Conservation (phyloP, 2,329 filamentous ascomycete genomes). For the Neurospora sp. region DNA sequence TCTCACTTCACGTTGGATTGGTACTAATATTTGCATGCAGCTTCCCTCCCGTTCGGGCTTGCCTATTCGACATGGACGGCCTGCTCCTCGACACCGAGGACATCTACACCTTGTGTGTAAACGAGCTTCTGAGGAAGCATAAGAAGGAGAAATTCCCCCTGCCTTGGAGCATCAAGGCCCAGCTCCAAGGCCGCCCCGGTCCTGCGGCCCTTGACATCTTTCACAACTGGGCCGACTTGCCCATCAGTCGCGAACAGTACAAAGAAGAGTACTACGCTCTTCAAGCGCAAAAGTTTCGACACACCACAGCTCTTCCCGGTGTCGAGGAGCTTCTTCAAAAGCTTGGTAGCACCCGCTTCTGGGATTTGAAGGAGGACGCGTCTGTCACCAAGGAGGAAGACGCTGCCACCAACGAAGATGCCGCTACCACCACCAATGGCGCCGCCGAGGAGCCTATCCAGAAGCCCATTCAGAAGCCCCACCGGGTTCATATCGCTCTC, state of each 20-base stretch:
- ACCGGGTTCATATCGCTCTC: conserved; percentile 66
- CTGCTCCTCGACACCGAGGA: conserved; percentile 92
- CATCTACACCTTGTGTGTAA: conserved; percentile 72
- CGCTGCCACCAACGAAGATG: conserved; percentile 9
- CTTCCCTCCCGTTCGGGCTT: conserved; percentile 74
- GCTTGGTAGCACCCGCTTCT: conserved; percentile 44
- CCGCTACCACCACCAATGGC: too few species aligned
- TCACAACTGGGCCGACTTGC: conserved; percentile 75
- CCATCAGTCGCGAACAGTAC: conserved; percentile 64
- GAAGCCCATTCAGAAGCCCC: conserved; percentile 5
- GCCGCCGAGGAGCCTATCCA: too few species aligned
- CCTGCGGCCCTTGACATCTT: conserved; percentile 44
- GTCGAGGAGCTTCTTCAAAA: conserved; percentile 57
- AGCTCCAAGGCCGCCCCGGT: conserved; percentile 55
- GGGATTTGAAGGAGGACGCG: conserved; percentile 25
- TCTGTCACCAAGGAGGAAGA: conserved; percentile 4
- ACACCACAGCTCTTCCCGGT: conserved; percentile 67
- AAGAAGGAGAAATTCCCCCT: conserved; percentile 19
- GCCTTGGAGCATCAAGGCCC: conserved; percentile 90
- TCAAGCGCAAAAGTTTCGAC: conserved; percentile 64
- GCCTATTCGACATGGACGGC: conserved; percentile 98
- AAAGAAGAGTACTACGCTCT: conserved; percentile 45
- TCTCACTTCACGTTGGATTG: neutral
- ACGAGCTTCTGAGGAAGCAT: conserved; percentile 69
- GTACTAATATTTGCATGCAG: conserved; percentile 29